These are phyloP conservation scores for Noccaea caerulescens DNA, from an alignment of 345 rosid species.

Conservation along the genomic window DNA sequence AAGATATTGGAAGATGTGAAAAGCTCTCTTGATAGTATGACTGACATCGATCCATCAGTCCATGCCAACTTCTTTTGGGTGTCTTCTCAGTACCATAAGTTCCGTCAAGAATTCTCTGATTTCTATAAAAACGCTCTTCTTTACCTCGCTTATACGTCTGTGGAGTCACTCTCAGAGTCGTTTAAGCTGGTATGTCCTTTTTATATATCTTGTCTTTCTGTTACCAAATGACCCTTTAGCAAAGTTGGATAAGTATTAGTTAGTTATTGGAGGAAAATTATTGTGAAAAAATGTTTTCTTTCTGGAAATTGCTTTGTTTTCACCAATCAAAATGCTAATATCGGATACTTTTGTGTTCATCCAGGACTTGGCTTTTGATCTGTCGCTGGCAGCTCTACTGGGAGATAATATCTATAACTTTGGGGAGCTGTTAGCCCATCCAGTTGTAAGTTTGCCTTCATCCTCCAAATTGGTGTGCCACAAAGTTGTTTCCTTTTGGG, in stretches of 20 bases:
- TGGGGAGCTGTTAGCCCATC: slow-evolving; percentile 98
- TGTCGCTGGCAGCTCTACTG: slow-evolving; percentile 90
- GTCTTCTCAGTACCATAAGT: slow-evolving; percentile 67
- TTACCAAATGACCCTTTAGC: neutral
- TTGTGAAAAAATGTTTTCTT: neutral
- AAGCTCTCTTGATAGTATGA: slow-evolving; percentile 84
- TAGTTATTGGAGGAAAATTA: neutral
- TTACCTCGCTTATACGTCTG: slow-evolving; percentile 48
- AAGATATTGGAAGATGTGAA: slow-evolving; percentile 87
- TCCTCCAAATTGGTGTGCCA: neutral
- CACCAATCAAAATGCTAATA: slow-evolving; percentile 8
- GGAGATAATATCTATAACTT: slow-evolving; percentile 98
- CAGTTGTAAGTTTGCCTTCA: slow-evolving; percentile 60
- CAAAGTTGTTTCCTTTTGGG: neutral
- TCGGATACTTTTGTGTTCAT: neutral
- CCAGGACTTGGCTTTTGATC: slow-evolving; percentile 96
- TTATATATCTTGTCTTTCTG: neutral
- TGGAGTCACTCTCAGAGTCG: slow-evolving; percentile 46
- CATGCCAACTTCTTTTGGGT: slow-evolving; percentile 93
- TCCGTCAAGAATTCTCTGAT: slow-evolving; percentile 46
- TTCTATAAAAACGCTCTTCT: slow-evolving; percentile 48
- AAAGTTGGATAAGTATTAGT: neutral
- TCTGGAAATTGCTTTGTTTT: neutral
- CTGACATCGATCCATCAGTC: slow-evolving; percentile 97
- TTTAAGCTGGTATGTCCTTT: slow-evolving; percentile 43